Conservation (phyloP, 805 yeast genomes). For the Zygoascus tannicola region DNA sequence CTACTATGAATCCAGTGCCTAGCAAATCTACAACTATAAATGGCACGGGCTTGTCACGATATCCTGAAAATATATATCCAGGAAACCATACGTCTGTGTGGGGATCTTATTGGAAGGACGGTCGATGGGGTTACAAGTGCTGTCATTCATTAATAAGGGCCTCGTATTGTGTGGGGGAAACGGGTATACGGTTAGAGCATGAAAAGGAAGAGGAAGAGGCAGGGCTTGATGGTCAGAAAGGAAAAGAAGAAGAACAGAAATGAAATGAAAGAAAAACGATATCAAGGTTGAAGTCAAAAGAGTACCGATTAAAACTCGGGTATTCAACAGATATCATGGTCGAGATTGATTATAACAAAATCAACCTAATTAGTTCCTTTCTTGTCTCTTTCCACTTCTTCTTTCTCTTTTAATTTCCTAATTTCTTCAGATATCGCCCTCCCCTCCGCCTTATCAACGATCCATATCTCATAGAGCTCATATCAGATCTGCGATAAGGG, state of each 20-base stretch:
- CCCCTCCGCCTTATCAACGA: too few species aligned
- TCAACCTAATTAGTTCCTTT: too few species aligned
- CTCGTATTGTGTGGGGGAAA: slow-evolving; percentile 29
- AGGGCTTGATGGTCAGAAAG: neutral
- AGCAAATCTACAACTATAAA: neutral
- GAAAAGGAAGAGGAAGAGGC: neutral
- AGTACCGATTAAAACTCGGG: too few species aligned
- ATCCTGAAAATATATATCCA: slow-evolving; percentile 31
- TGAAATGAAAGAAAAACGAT: neutral
- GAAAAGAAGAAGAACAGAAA: neutral
- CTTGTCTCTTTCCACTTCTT: too few species aligned
- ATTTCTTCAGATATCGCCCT: too few species aligned
- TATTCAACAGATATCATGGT: too few species aligned
- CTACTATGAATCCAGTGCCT: neutral
- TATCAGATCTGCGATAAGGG: too few species aligned
- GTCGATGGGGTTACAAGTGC: slow-evolving; percentile 39
- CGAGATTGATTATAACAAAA: too few species aligned
- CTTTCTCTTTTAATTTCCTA: too few species aligned
- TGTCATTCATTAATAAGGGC: slow-evolving; percentile 30
- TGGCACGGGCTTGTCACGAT: slow-evolving; percentile 13
- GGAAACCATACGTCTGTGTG: slow-evolving; percentile 35
- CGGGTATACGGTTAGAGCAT: neutral
- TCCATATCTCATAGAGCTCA: too few species aligned
- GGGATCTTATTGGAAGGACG: slow-evolving; percentile 37
- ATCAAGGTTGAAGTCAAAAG: neutral